These are phyloP conservation scores for Diaporthe vaccinii DNA, from an alignment of 2,329 filamentous ascomycete genomes.

Conservation along the genomic window DNA sequence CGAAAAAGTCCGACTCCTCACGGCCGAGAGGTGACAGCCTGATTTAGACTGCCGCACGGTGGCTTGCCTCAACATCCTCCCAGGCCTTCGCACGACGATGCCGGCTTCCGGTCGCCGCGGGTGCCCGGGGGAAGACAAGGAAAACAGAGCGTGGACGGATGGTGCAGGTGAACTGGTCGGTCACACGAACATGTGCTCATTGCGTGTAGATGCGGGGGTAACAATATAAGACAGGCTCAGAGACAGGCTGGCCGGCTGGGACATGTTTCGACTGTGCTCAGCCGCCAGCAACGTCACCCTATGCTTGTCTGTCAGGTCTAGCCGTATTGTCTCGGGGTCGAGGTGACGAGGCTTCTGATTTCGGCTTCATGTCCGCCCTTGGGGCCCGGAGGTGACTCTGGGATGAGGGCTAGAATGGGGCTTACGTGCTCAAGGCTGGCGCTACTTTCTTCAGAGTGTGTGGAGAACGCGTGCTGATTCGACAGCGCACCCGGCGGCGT, in stretches of 20 bases:
- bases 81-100: not conserved
- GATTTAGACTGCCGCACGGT: not conserved
- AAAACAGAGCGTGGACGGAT: not conserved
- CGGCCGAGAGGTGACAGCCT: slow-evolving; percentile 9
- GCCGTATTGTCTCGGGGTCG: slow-evolving; percentile 3
- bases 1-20: not conserved
- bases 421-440: not conserved
- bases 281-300: slow-evolving; percentile 12
- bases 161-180: not conserved
- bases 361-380: not conserved
- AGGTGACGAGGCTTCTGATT: not conserved
- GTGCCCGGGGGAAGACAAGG: too few species aligned
- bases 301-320: slow-evolving; percentile 19
- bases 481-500: not conserved
- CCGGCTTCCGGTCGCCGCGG: slow-evolving; percentile 4
- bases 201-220: not conserved
- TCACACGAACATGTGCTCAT: slow-evolving; percentile 1
- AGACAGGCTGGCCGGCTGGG: slow-evolving; percentile 20
- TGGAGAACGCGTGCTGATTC: not conserved
- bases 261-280: slow-evolving; percentile 12
- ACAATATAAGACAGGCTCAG: slow-evolving; percentile 14
- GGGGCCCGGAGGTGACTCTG: not conserved
- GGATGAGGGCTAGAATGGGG: not conserved
- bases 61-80: slow-evolving; percentile 8
- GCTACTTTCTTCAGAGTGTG: not conserved